Base-by-base conservation (phyloP, 768 basidiomycete species). In the Leccinum fibrillosum region DNA sequence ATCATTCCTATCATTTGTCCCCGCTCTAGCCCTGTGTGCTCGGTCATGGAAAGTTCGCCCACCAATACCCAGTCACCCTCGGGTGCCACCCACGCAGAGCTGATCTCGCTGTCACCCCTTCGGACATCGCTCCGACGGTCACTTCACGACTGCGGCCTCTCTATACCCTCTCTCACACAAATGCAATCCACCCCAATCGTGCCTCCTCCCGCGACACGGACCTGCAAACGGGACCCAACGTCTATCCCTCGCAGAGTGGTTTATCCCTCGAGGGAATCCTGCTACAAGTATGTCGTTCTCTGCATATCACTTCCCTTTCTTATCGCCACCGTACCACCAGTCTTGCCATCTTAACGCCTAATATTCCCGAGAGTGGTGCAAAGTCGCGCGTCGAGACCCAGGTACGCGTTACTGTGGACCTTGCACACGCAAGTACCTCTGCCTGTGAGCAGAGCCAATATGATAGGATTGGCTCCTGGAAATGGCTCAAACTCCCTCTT, bases 381-480 rank as follows among this genome's bases (percentile, higher is more conserved):
- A 95, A 96, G 74, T 93, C 90, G 49, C 84, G 94, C 34, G 94
- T 96, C n/a, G 94, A 96, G 72, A 96, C 94, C 3, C 94, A 96
- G 77, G 86, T 96, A 51, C 86, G 93, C 68, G 83, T 95, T 42
- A 84, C 87, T 3, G 78, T 96, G 39, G 89, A 93, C 67, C 78
- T 92, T 51, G 88, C 88, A 5, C 84, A 88, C 64, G 78, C 85
- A 23, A 86, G 80, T 64, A 70, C 77, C 5, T 82, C 86, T 5
- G 79, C 82, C 2, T 78, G 79, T 8, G 83, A 89, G 61, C 82
- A 82, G 6, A 71, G 73, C 66, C 85, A 82, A 62, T 92, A 92
- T 64, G 86, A 90, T 64, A 83, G 85, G 39, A 83, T 96, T 15
- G 93, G 91, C n/a, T 88, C 86, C 5, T 96, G 92, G 91, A 90